Evolutionary conservation across 192 early-diverging fungal genomes (phyloP).

Genomic region (Coemansia guatemalensis): DNA sequence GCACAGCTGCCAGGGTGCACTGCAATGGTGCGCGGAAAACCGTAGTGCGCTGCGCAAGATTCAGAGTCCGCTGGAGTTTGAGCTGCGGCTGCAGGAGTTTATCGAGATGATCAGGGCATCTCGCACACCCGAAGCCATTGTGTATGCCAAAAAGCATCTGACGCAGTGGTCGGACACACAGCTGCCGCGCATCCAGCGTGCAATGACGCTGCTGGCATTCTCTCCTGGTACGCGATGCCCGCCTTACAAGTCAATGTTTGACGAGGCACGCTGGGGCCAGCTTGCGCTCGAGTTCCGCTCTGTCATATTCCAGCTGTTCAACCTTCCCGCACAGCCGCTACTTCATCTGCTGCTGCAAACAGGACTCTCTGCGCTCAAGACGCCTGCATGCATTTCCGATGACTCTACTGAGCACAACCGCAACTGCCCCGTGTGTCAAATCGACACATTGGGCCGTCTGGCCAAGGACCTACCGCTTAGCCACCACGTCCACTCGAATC

Average conservation of each 20-base stretch:
- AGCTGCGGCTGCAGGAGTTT: conserved; percentile 92
- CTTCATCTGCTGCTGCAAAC: conserved; percentile 89
- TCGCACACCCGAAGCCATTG: conserved; percentile 71
- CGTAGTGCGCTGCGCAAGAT: conserved; percentile 84
- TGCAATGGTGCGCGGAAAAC: conserved; percentile 96
- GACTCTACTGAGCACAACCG: conserved; percentile 75
- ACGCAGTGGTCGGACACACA: conserved; percentile 74
- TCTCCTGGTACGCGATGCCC: conserved; percentile 70
- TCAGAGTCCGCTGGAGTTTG: conserved; percentile 95
- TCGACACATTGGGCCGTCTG: conserved; percentile 78
- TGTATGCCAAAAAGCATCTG: conserved; percentile 85
- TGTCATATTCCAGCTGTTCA: conserved; percentile 87
- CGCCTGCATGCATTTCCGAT: conserved; percentile 69
- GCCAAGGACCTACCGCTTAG: conserved; percentile 84
- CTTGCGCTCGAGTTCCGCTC: conserved; percentile 78
- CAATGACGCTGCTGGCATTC: conserved; percentile 89
- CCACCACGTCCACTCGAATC: conserved; percentile 93
- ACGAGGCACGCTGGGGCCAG: conserved; percentile 67
- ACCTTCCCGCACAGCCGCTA: conserved; percentile 81
- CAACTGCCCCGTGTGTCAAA: conserved; percentile 95
- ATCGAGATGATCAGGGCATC: conserved; percentile 79
- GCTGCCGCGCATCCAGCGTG: conserved; percentile 80
- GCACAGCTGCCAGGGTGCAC: conserved; percentile 81
- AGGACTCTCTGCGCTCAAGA: conserved; percentile 95
- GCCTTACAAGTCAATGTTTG: conserved; percentile 69